Evolutionary conservation across 140 eudicot species (phyloP).

Genomic region (Flaveria floridana): DNA sequence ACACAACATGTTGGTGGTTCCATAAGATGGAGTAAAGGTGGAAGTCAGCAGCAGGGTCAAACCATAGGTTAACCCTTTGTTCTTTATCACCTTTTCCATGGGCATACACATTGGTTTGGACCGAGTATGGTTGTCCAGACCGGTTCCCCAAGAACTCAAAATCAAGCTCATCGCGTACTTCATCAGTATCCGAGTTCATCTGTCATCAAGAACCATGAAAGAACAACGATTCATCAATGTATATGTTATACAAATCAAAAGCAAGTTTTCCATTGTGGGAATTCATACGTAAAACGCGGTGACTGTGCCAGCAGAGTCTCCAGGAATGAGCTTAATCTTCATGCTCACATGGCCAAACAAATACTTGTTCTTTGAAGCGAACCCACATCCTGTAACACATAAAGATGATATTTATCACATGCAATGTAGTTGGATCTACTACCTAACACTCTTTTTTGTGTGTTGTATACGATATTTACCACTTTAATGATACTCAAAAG

Average conservation of each 20-base stretch:
- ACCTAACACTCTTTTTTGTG: background rate
- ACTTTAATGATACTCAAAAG: background rate
- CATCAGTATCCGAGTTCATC: conserved; percentile 15
- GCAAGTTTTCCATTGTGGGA: background rate
- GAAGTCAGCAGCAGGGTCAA: conserved; percentile 23
- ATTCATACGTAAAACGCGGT: conserved; percentile 67
- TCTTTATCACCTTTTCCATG: conserved; percentile 19
- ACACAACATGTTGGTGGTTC: conserved; percentile 25
- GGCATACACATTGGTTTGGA: conserved; percentile 21
- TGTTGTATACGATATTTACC: background rate
- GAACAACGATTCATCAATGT: background rate
- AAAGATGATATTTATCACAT: background rate
- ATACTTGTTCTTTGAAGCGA: conserved; percentile 56
- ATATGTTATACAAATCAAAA: background rate
- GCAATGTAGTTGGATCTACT: background rate
- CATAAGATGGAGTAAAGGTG: conserved; percentile 21
- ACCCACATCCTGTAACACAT: conserved; percentile 54
- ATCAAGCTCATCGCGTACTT: conserved; percentile 24
- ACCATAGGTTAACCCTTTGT: conserved; percentile 26
- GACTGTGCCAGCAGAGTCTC: conserved; percentile 84
- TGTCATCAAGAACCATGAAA: conserved; percentile 12
- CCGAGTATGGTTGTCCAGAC: conserved; percentile 15
- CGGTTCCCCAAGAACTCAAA: conserved; percentile 19
- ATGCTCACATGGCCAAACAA: conserved; percentile 67
- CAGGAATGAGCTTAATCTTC: conserved; percentile 68